Conservation (phyloP, 768 basidiomycete genomes). For the Pulveroboletus frians region DNA sequence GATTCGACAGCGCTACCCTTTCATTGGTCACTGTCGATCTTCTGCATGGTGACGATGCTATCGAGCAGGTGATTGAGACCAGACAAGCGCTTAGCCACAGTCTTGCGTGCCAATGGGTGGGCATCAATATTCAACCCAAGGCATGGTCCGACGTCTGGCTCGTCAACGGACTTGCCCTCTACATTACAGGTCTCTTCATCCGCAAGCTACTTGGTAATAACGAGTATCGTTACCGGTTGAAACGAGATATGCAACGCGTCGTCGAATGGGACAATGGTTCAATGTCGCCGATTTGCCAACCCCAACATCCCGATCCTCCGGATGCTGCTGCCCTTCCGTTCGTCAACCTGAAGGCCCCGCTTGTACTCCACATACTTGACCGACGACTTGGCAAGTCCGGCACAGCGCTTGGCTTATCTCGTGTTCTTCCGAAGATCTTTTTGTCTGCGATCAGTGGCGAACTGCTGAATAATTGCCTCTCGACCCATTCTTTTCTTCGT, state of each 20-base stretch:
- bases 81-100: conserved; percentile 82
- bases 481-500: conserved; percentile 85
- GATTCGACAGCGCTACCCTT: conserved; percentile 82
- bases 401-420: conserved; percentile 88
- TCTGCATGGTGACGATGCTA: conserved; percentile 79
- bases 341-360: conserved; percentile 89
- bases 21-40: conserved; percentile 77
- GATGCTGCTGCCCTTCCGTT: conserved; percentile 77
- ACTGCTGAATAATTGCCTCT: conserved; percentile 75
- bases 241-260: conserved; percentile 94
- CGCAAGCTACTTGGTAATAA: conserved; percentile 89
- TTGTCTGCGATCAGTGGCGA: conserved; percentile 91
- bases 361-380: conserved; percentile 96
- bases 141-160: conserved; percentile 94
- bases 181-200: conserved; percentile 85
- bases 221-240: conserved; percentile 91
- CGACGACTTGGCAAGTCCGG: conserved; percentile 91
- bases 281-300: conserved; percentile 92
- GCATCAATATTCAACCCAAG: conserved; percentile 93
- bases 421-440: conserved; percentile 93
- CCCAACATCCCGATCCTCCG: conserved; percentile 78
- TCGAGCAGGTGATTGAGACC: conserved; percentile 91
- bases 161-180: conserved; percentile 88
- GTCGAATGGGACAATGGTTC: conserved; percentile 80
- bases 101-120: conserved; percentile 93